Evolutionary conservation across 306 rosid genomes (phyloP).

Genomic region (Sesbania bispinosa): DNA sequence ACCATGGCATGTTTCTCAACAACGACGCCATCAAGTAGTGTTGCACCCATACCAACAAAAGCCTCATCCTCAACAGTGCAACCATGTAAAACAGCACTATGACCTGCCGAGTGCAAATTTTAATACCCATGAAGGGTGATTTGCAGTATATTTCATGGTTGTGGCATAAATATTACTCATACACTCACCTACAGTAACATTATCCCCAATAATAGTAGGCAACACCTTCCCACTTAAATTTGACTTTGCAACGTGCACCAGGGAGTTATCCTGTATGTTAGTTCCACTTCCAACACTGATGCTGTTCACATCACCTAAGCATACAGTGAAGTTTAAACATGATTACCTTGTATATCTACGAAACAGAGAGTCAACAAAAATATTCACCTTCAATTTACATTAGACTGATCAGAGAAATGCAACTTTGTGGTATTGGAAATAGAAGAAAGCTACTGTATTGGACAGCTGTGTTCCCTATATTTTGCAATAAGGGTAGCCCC

Average conservation of each 20-base stretch:
- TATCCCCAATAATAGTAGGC: constrained; percentile 81
- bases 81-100: constrained; percentile 86
- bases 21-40: constrained; percentile 78
- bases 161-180: not conserved
- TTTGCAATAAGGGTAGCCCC: not conserved
- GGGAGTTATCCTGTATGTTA: constrained; percentile 91
- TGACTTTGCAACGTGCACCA: constrained; percentile 92
- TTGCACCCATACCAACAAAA: constrained; percentile 94
- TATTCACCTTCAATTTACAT: not conserved
- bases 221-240: constrained; percentile 87
- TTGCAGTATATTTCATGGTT: not conserved
- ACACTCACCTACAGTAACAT: constrained; percentile 85
- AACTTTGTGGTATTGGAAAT: not conserved
- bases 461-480: not conserved
- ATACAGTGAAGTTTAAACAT: not conserved
- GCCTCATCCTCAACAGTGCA: constrained; percentile 94
- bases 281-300: constrained; percentile 88
- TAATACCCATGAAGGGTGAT: not conserved
- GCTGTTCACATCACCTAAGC: constrained; percentile 83
- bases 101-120: constrained; percentile 49
- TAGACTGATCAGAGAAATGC: not conserved
- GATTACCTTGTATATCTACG: not conserved
- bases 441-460: not conserved
- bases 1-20: constrained; percentile 93
- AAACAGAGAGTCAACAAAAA: not conserved